Evolutionary conservation across 1,284 basidiomycete genomes (phyloP).

Genomic region (Microbotryum silenes-acaulis): DNA sequence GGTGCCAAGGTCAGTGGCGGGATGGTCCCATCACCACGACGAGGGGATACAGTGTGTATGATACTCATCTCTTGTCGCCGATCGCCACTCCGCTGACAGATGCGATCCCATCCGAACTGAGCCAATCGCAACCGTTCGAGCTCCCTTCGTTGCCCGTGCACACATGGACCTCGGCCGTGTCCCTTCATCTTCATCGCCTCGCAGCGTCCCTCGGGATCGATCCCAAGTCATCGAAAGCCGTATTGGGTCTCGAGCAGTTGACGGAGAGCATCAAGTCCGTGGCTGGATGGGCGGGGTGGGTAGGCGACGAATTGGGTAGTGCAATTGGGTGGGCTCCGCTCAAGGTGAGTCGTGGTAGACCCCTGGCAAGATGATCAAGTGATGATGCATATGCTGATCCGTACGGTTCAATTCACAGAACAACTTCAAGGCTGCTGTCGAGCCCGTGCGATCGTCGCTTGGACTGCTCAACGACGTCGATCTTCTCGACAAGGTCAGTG

Average conservation of each 20-base stretch:
- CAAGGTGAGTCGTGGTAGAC: neutral
- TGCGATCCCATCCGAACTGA: slow-evolving; percentile 3
- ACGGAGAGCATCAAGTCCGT: slow-evolving; percentile 22
- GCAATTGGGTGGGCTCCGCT: slow-evolving; percentile 24
- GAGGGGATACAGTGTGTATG: no score
- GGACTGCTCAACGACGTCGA: slow-evolving; percentile 20
- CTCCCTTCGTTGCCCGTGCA: slow-evolving; percentile 19
- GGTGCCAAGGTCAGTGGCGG: slow-evolving; percentile 9
- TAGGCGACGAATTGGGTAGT: slow-evolving; percentile 23
- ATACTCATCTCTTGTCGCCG: no score
- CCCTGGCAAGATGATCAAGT: neutral
- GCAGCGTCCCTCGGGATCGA: slow-evolving; percentile 12
- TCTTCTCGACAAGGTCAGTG: slow-evolving; percentile 18
- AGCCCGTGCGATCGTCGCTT: neutral
- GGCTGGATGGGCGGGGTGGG: slow-evolving; percentile 27
- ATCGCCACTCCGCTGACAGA: no score
- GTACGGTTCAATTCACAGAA: neutral
- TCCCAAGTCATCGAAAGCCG: neutral
- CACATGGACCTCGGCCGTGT: slow-evolving; percentile 24
- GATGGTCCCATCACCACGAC: no score
- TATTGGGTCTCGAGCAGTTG: slow-evolving; percentile 8
- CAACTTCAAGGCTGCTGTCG: slow-evolving; percentile 9
- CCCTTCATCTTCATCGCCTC: slow-evolving; percentile 30
- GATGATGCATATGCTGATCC: neutral
- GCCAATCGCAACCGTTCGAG: neutral